Base-by-base conservation (phyloP, 192 early-diverging fungal genomes). In the Coemansia sp. region DNA sequence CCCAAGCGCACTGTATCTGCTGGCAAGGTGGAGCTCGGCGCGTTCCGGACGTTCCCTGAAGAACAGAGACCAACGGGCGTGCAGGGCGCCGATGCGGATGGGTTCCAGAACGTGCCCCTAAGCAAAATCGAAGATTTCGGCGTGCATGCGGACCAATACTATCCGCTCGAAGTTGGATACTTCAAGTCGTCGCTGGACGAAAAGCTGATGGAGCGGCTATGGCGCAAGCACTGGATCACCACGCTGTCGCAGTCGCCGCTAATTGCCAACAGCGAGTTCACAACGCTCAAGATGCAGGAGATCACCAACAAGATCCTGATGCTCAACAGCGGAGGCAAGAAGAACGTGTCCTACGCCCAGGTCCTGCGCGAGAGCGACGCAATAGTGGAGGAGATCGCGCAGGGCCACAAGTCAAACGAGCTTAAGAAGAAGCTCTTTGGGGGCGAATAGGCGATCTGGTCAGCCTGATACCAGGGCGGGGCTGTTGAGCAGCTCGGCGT, bases 101-200 rank as follows among this genome's bases (percentile, higher is more conserved):
- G 69, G 47, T 65, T 70, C 34, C 65, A 73, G 59, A 67, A 62
- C 47, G 63, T 98, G 63, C 97, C 97, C 24, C 64, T 94, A 53
- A 86, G 82, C 82, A 98, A 98, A 62, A 95, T 98, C 71, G 95
- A 97, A 75, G 97, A 98, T 73, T 98, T 98, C 74, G 97, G 97
- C 60, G 95, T 95, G 20, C 95, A 98, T 69, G 91, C 65, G 76
- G 85, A 80, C 86, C 82, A 74, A 69, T 82, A 98, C 82, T 98
- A 98, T 73, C 87, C 85, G 48, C 84, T 98, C 32, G 89, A 93
- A 36, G 86, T 98, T 22, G 86, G 89, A 0, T 92, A 93, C 75
- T 98, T 98, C 78, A 97, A 96, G 69, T 98, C 95, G 27, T 78
- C 84, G 18, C 72, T 95, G 22, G 97, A 98, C 72, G 84, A 84